Evolutionary conservation across 306 rosid species (phyloP).

Genomic region (Phaseolus lunatus): DNA sequence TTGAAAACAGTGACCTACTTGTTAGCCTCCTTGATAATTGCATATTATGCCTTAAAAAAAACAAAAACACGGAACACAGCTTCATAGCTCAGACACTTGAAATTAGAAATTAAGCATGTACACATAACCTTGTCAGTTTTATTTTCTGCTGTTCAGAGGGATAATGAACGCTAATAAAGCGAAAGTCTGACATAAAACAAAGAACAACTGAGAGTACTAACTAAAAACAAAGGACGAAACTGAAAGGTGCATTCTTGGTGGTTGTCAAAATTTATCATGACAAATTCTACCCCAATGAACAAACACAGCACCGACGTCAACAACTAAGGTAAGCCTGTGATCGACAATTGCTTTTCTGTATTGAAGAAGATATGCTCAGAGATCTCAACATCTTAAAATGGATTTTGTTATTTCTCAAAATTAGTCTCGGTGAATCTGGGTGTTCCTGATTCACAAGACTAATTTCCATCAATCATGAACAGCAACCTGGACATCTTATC

Average conservation of each 20-base stretch:
- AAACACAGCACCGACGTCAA: not conserved
- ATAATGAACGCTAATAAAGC: constrained; percentile 32
- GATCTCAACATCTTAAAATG: not conserved
- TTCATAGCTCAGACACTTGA: constrained; percentile 9
- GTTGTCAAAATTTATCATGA: constrained; percentile 43
- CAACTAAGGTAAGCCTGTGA: not conserved
- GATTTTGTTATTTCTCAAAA: not conserved
- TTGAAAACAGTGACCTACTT: constrained; percentile 11
- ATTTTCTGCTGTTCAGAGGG: constrained; percentile 49
- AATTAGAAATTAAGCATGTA: constrained; percentile 38
- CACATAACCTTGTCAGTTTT: constrained; percentile 37
- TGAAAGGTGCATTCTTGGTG: constrained; percentile 38
- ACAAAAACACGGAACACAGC: not conserved
- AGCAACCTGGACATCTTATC: constrained; percentile 73
- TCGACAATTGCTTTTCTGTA: not conserved
- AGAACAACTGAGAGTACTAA: constrained; percentile 32
- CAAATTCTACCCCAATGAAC: constrained; percentile 24
- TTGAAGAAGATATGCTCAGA: not conserved
- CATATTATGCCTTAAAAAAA: constrained; percentile 22
- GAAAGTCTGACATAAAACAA: constrained; percentile 24
- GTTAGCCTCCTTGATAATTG: constrained; percentile 24
- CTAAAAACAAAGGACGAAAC: constrained; percentile 40
- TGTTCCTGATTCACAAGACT: not conserved
- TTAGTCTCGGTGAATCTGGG: not conserved
- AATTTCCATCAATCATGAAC: constrained; percentile 47